Conservation (phyloP, 192 early-diverging fungal species). For the Coemansia sp. region DNA sequence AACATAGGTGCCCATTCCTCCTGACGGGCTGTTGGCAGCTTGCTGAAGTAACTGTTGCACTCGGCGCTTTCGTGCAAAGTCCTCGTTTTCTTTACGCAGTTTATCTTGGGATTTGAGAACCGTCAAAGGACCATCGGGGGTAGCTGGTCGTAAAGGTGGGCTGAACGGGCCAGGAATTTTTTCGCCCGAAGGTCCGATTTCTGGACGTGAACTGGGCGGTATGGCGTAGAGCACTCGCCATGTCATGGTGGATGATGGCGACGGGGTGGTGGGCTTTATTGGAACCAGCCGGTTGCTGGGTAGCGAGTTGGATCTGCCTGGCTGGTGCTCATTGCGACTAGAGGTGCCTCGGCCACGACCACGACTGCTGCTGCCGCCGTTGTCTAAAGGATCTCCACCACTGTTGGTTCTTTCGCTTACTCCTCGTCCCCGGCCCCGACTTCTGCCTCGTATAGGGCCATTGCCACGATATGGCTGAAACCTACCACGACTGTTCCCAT, state of each 20-base stretch:
- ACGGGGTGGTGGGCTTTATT: conserved; percentile 19
- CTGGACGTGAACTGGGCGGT: conserved; percentile 33
- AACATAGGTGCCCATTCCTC: conserved; percentile 45
- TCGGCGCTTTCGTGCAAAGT: conserved; percentile 29
- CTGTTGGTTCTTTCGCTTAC: neutral
- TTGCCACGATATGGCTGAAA: conserved; percentile 18
- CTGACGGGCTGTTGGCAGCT: conserved; percentile 35
- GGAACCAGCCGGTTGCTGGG: conserved; percentile 16
- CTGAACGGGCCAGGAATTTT: conserved; percentile 50
- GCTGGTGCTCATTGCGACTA: neutral
- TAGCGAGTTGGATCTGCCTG: neutral
- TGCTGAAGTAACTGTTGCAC: conserved; percentile 50
- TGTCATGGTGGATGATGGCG: conserved; percentile 22
- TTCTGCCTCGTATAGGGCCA: neutral
- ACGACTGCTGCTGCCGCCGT: neutral
- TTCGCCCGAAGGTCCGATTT: conserved; percentile 39
- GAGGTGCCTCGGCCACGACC: conserved; percentile 3
- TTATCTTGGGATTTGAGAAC: conserved; percentile 27
- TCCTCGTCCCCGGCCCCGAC: conserved; percentile 14
- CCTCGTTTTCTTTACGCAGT: conserved; percentile 48
- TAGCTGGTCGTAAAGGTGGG: conserved; percentile 31
- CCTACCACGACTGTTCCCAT: conserved; percentile 14
- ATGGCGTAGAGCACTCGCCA: conserved; percentile 42
- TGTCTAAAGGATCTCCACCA: conserved; percentile 5
- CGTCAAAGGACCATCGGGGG: conserved; percentile 11